Evolutionary conservation across 352 stramenopile species (phyloP).

Genomic region (Salisapilia sapeloensis): DNA sequence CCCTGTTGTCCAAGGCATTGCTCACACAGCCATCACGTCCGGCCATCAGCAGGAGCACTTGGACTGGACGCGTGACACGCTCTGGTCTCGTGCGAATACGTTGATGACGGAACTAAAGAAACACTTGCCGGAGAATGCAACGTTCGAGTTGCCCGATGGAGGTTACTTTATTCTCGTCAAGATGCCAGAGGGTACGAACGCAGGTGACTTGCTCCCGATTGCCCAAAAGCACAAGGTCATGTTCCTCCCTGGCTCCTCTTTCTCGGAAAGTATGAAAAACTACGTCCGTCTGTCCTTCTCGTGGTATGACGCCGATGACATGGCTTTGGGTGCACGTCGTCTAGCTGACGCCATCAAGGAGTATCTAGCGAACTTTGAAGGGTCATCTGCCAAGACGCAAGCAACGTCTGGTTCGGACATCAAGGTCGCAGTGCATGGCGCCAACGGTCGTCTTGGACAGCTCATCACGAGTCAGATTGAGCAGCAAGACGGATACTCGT

Average conservation of each 20-base stretch:
- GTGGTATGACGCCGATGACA: constrained; percentile 70
- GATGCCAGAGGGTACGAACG: constrained; percentile 59
- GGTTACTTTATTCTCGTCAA: constrained; percentile 83
- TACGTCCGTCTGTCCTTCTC: constrained; percentile 77
- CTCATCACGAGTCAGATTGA: constrained; percentile 53
- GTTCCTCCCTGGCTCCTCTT: constrained; percentile 68
- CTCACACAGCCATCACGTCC: constrained; percentile 51
- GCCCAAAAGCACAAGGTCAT: constrained; percentile 79
- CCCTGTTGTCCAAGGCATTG: constrained; percentile 81
- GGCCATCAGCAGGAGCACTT: constrained; percentile 62
- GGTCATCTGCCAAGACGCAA: constrained; percentile 9
- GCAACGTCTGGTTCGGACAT: constrained; percentile 8
- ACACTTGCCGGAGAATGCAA: constrained; percentile 26
- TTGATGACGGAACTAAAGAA: constrained; percentile 63
- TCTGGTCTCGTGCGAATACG: constrained; percentile 56
- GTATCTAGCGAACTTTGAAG: constrained; percentile 21
- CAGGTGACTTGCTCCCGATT: constrained; percentile 51
- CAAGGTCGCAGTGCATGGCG: constrained; percentile 51
- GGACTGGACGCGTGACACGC: constrained; percentile 47
- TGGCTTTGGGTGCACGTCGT: constrained; percentile 56
- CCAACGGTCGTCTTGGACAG: constrained; percentile 41
- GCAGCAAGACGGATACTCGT: constrained; percentile 23
- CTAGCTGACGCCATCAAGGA: constrained; percentile 52
- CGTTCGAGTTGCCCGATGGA: constrained; percentile 65
- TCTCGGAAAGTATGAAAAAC: constrained; percentile 79